Evolutionary conservation across 805 yeast genomes (phyloP), one percentile per base, ranked within the genome.

Genomic region (Pichia thaimueangensis): DNA sequence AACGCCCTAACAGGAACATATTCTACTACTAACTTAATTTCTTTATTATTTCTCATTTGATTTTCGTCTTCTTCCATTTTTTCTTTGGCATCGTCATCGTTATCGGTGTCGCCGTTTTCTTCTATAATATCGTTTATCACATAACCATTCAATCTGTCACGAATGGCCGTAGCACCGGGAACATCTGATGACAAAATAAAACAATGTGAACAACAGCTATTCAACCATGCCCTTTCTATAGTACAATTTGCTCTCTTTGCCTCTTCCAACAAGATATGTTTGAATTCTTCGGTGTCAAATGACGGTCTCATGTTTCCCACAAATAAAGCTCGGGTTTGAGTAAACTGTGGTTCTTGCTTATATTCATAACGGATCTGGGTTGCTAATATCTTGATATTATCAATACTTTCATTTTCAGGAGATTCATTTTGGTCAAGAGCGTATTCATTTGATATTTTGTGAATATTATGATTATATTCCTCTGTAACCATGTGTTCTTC

Each of bases 201-300:
- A 24, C 68, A 69, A 48, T 71, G 75, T 7, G 73, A 58, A 49
- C 72, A 49, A 28, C 60, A 50, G 32, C 60, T 49, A 47, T 66
- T 70, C 40, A 70, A 53, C 75, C 75, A 70, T 5, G 71, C 72
- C 37, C 74, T 53, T 47, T 69, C 74, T 22, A 70, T 55, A 2
- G 48, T 47, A 29, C 58, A 56, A 3, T 45, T 41, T 6, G 54
- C 47, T 12, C 45, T 47, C 19, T 56, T 43, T 4, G 68, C 63
- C 37, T 63, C 53, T 13, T 52, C 55, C 34, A 59, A 60, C 41
- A 71, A 45, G 45, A 63, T 45, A 19, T 55, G 56, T 48, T 69
- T 72, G 44, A 71, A 66, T 41, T 58, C 60, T 16, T 51, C 53
- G 30, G 68, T 68, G 44, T 65, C 65, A 36, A 69, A 54, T 11